Base-by-base conservation (phyloP, 2,329 filamentous ascomycete genomes). In the Fusarium scirpi region DNA sequence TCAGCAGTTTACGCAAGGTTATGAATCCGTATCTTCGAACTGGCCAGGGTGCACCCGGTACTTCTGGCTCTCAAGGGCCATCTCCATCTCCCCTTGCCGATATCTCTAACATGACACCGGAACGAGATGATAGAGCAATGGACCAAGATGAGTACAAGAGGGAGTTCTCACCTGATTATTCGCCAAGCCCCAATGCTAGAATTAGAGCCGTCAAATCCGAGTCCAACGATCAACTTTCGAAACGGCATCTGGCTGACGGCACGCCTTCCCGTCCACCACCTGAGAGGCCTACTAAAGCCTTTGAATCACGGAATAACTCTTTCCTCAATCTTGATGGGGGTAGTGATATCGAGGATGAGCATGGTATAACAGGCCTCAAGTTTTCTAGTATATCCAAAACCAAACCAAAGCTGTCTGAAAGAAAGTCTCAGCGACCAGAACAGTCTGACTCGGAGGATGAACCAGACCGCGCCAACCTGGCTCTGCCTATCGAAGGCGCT, bases 1-100 rank as follows among this genome's bases (percentile, higher is more conserved):
- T 91, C 40, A 96, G 92, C 78, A 97, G 94, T 80, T 83, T 97
- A 72, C 89, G 93, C 64, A 89, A 93, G 80, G 92, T 93, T 55
- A 97, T 97, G 94, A 92, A 91, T 80, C 94, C 93, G 9, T 98
- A 94, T 78, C 82, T 97, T 22, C 82, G 80, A 57, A 77, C 74
- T 32, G 80, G 77, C 57, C 76, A 76, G 8, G 65, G 62, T 32
- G 66, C 68, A 16, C 72, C 73, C 20, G 71, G 76, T 15, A 72
- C 75, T 11, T 71, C 76, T 4, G 75, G 52, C n/a, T 44, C 60
- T n/a, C 74, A 76, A 59, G 72, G 74, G 11, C 74, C 74, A 18
- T 76, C 74, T 25, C 74, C 74, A 7, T 76, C 74, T 27, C 74
- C 74, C 6, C 34, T 75, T 59, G 46, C 70, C 29, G 74, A 73